Percentiles rank a stretch among this genome's conserved stretches.
Evolutionary conservation across 2,329 filamentous ascomycete genomes (phyloP).

Genomic region (Cladosporium colombiae): DNA sequence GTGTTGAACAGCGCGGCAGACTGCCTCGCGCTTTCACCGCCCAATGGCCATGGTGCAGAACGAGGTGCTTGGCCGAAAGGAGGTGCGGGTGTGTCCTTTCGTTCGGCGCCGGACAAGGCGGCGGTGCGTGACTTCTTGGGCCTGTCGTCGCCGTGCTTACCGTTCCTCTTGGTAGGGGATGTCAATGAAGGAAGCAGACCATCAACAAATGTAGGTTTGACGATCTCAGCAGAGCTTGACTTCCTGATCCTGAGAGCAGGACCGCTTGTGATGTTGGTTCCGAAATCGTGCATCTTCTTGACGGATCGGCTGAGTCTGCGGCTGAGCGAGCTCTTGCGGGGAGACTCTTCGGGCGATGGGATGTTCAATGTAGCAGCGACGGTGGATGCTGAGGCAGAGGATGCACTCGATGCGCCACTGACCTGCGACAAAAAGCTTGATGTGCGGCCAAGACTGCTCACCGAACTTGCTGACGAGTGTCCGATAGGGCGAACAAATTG

Average conservation of each 20-base stretch:
- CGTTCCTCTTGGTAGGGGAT: slow-evolving; percentile 36
- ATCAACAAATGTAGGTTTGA: neutral
- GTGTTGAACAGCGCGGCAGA: slow-evolving; percentile 33
- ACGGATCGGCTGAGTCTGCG: slow-evolving; percentile 16
- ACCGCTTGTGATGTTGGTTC: slow-evolving; percentile 15
- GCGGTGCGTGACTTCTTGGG: slow-evolving; percentile 31
- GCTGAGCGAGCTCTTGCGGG: slow-evolving; percentile 17
- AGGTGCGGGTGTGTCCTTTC: slow-evolving; percentile 39
- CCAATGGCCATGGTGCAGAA: slow-evolving; percentile 28
- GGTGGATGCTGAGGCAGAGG: neutral
- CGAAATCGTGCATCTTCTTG: slow-evolving; percentile 20
- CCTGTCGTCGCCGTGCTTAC: slow-evolving; percentile 29
- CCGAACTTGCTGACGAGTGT: slow-evolving; percentile 4
- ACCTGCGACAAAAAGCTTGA: slow-evolving; percentile 12
- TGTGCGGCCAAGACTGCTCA: slow-evolving; percentile 4
- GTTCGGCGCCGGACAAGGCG: slow-evolving; percentile 26
- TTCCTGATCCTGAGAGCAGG: slow-evolving; percentile 14
- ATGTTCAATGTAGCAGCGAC: neutral
- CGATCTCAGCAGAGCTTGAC: slow-evolving; percentile 5
- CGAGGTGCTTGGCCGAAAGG: slow-evolving; percentile 22
- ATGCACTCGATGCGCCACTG: neutral
- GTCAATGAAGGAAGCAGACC: slow-evolving; percentile 22
- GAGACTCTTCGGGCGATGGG: neutral
- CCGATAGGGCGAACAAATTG: slow-evolving; percentile 14
- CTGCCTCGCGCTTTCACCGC: slow-evolving; percentile 36